Percentiles rank a stretch among this genome's conserved stretches.
Conservation (phyloP, 805 yeast species). For the Lachancea dasiensis region DNA sequence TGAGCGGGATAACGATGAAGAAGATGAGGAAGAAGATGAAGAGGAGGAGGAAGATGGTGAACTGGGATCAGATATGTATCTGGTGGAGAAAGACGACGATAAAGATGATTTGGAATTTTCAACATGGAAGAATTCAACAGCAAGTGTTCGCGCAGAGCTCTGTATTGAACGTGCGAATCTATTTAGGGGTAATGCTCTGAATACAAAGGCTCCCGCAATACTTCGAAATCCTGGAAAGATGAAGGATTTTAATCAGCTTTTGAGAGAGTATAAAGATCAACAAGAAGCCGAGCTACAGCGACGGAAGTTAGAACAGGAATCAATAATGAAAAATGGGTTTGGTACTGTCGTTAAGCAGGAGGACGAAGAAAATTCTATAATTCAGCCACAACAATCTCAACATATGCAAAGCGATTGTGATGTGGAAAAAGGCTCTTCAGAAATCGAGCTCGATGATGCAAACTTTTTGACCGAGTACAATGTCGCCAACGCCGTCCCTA, state of each 20-base stretch:
- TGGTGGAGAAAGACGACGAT: conserved; percentile 52
- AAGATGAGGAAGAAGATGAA: conserved; percentile 34
- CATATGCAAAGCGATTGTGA: conserved; percentile 11
- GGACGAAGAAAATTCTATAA: conserved; percentile 19
- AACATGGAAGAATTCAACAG: conserved; percentile 79
- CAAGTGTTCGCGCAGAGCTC: conserved; percentile 70
- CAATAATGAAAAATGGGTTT: conserved; percentile 38
- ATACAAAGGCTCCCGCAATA: conserved; percentile 63
- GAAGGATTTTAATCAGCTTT: conserved; percentile 44
- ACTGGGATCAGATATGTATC: conserved; percentile 37
- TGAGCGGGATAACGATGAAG: conserved; percentile 22
- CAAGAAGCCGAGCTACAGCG: conserved; percentile 25
- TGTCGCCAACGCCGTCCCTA: conserved; percentile 73
- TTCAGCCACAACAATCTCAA: conserved; percentile 7
- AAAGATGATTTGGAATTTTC: conserved; percentile 66
- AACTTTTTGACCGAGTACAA: conserved; percentile 79
- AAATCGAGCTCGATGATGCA: conserved; percentile 48
- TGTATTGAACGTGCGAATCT: conserved; percentile 62
- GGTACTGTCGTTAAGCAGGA: conserved; percentile 31
- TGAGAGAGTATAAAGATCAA: conserved; percentile 29
- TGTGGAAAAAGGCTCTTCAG: conserved; percentile 37
- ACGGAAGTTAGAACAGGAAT: conserved; percentile 27
- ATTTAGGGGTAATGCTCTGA: conserved; percentile 54
- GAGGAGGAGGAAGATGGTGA: conserved; percentile 43
- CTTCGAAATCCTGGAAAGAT: conserved; percentile 60